phyloP scores from a whole-genome alignment of 2,329 filamentous ascomycete species.

The Venturia carpophila region DNA sequence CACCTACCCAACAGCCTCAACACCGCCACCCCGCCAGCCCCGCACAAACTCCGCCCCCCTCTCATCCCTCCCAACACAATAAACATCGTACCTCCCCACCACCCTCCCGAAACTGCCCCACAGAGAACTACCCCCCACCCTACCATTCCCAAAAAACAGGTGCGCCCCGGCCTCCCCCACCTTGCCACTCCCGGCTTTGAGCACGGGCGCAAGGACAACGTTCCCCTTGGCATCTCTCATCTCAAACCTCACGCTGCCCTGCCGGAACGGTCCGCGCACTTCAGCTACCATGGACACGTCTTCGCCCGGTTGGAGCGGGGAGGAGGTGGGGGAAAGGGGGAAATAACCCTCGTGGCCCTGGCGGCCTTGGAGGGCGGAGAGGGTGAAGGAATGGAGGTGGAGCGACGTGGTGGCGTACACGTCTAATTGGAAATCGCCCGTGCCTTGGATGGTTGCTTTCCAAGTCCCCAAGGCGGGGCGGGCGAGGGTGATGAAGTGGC shows the following conservation, averaged over 20 bases:
- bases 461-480: neutral
- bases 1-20: neutral
- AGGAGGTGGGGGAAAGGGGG: neutral
- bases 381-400: conserved; percentile 2
- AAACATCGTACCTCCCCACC: neutral
- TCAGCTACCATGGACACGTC: neutral
- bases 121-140: neutral
- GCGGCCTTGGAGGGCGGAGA: neutral
- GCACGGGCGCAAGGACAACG: neutral
- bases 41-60: neutral
- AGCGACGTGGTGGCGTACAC: conserved; percentile 2
- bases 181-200: neutral
- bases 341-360: conserved; percentile 3
- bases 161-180: neutral
- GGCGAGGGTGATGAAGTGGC: conserved; percentile 7
- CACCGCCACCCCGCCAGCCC: neutral
- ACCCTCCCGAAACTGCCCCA: neutral
- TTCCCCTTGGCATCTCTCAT: neutral
- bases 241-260: neutral
- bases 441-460: neutral
- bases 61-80: neutral
- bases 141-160: neutral
- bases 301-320: neutral
- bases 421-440: neutral
- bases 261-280: neutral